Conservation (phyloP, 1,284 basidiomycete genomes). For the Ganoderma leucocontextum region DNA sequence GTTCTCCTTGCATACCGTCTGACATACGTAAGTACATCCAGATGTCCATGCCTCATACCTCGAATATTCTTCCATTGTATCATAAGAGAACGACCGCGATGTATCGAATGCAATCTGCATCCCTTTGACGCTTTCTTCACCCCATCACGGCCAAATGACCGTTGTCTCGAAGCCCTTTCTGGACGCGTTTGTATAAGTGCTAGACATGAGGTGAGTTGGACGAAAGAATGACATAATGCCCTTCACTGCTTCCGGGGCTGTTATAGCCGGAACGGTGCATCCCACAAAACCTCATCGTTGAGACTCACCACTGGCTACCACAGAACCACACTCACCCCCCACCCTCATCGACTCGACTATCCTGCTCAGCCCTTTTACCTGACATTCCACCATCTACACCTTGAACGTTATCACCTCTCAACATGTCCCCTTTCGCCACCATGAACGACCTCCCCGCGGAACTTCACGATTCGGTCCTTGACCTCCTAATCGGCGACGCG, state of each 20-base stretch:
- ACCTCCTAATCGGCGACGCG: slow-evolving; percentile 31
- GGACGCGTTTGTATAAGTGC: not conserved
- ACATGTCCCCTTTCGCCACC: not conserved
- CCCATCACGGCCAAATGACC: not conserved
- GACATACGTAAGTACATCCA: not conserved
- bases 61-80: not conserved
- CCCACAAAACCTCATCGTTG: not conserved
- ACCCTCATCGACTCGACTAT: not conserved
- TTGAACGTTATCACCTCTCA: not conserved
- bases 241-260: not conserved
- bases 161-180: not conserved
- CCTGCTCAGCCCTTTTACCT: not conserved
- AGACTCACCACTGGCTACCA: not conserved
- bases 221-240: not conserved
- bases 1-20: not conserved
- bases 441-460: slow-evolving; percentile 31
- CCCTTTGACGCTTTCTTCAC: not conserved
- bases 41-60: not conserved
- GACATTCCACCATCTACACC: not conserved
- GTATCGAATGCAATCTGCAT: not conserved
- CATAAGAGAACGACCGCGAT: not conserved
- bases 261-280: not conserved
- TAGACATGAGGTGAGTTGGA: not conserved
- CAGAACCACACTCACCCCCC: not conserved
- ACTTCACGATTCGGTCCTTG: slow-evolving; percentile 34